Percentiles rank a stretch among this genome's conserved stretches.
Evolutionary conservation across 176 grass and related monocot species (phyloP).

Genomic region (Oryza glumipatula): DNA sequence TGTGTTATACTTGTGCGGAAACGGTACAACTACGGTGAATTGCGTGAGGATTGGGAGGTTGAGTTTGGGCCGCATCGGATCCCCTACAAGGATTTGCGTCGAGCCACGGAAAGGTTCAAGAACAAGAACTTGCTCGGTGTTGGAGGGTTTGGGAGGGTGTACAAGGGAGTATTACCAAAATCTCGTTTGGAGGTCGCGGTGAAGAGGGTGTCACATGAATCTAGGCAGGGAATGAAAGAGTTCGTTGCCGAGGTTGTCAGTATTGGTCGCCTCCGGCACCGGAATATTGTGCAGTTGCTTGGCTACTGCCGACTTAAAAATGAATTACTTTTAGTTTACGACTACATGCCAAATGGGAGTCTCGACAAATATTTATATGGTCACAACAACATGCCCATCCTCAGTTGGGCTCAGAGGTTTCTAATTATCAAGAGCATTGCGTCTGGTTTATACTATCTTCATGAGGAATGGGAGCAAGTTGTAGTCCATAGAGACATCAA

Average conservation of each 20-base stretch:
- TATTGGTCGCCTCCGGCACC: neutral
- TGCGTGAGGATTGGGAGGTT: constrained; percentile 20
- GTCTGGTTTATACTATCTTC: constrained; percentile 4
- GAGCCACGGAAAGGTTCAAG: constrained; percentile 13
- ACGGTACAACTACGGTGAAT: neutral
- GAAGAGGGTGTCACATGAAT: constrained; percentile 28
- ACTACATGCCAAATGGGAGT: constrained; percentile 8
- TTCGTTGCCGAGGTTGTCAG: constrained; percentile 18
- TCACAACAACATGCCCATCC: neutral
- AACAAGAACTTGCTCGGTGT: constrained; percentile 12
- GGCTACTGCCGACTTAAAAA: constrained; percentile 15
- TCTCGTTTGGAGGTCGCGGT: constrained; percentile 6
- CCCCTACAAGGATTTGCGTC: neutral
- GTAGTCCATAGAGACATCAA: constrained; percentile 31
- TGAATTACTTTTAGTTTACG: constrained; percentile 2
- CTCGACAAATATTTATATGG: neutral
- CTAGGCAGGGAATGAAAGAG: constrained; percentile 33
- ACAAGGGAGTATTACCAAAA: neutral
- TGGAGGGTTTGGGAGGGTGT: constrained; percentile 35
- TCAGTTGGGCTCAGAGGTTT: constrained; percentile 22
- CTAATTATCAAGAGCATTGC: constrained; percentile 25
- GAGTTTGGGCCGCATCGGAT: constrained; percentile 37
- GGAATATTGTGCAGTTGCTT: neutral
- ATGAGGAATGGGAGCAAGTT: constrained; percentile 37
- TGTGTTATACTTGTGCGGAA: neutral